A percentile compares a stretch with the other conserved stretches of the same genome.
Evolutionary conservation across 306 rosid species (phyloP).

Genomic region (Corylus americana): DNA sequence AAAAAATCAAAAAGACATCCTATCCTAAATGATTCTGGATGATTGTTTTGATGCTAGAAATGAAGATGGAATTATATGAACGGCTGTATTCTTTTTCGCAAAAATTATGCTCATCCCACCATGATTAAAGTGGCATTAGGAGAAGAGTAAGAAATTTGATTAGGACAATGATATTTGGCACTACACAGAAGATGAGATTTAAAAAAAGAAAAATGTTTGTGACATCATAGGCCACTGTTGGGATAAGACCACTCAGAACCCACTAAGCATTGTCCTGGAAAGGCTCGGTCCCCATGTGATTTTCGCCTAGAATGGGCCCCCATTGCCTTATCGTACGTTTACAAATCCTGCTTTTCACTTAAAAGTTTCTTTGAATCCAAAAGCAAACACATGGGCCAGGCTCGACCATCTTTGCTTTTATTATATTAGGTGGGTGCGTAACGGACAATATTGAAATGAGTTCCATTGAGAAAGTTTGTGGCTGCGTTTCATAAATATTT

Average conservation of each 20-base stretch:
- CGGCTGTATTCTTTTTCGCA: background rate
- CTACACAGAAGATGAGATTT: background rate
- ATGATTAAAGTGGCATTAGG: slow-evolving; percentile 9
- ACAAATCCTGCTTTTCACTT: slow-evolving; percentile 19
- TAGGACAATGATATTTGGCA: background rate
- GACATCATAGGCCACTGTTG: slow-evolving; percentile 11
- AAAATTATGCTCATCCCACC: background rate
- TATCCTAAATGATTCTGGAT: background rate
- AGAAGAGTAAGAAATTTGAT: background rate
- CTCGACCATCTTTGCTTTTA: background rate
- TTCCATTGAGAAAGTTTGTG: background rate
- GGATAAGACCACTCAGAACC: slow-evolving; percentile 34
- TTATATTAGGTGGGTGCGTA: background rate
- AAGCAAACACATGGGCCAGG: slow-evolving; percentile 1
- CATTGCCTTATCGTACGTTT: slow-evolving; percentile 27
- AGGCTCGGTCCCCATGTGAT: slow-evolving; percentile 33
- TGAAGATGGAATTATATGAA: slow-evolving; percentile 9
- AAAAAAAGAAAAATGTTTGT: background rate
- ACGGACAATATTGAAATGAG: slow-evolving; percentile 2
- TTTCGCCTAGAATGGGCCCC: slow-evolving; percentile 12
- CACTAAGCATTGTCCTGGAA: slow-evolving; percentile 25
- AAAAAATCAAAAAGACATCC: too few relatives aligned
- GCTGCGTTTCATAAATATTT: too few relatives aligned
- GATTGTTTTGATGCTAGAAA: background rate
- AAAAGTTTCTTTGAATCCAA: slow-evolving; percentile 1